Evolutionary conservation across 257 asterid genomes (phyloP).

Genomic region (Solanum raphanifolium): DNA sequence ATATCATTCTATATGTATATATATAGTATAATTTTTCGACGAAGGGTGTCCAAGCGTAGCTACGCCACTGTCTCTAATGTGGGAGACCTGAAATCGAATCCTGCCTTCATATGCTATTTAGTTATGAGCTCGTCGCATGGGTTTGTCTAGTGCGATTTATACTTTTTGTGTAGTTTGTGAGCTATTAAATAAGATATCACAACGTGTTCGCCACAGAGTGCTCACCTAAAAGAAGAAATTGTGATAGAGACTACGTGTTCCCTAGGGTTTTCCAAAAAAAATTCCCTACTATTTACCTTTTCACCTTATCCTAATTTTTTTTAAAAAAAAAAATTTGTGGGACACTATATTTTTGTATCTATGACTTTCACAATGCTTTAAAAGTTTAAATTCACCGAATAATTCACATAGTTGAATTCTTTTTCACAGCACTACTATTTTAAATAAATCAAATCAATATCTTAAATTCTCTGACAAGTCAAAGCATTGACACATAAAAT

Average conservation of each 20-base stretch:
- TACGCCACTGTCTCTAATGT: neutral
- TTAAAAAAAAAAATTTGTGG: neutral
- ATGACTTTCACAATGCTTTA: neutral
- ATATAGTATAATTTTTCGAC: neutral
- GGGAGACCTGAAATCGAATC: neutral
- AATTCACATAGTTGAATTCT: neutral
- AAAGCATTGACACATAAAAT: neutral
- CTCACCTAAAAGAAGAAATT: no score
- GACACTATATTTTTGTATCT: neutral
- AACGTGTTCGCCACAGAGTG: neutral
- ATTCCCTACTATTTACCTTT: neutral
- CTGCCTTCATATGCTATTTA: neutral
- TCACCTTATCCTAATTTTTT: neutral
- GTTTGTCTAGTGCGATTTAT: no score
- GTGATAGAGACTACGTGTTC: neutral
- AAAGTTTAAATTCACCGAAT: neutral
- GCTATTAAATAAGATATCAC: rapidly evolving
- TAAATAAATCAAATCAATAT: neutral
- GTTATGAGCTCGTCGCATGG: neutral
- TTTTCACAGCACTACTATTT: neutral
- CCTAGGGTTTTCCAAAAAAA: neutral
- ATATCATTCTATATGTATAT: no score
- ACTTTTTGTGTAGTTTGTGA: rapidly evolving
- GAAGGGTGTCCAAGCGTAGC: neutral
- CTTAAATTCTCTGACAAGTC: neutral